Conservation (phyloP, 202 grass and related monocot species). For the Musa balbisiana region DNA sequence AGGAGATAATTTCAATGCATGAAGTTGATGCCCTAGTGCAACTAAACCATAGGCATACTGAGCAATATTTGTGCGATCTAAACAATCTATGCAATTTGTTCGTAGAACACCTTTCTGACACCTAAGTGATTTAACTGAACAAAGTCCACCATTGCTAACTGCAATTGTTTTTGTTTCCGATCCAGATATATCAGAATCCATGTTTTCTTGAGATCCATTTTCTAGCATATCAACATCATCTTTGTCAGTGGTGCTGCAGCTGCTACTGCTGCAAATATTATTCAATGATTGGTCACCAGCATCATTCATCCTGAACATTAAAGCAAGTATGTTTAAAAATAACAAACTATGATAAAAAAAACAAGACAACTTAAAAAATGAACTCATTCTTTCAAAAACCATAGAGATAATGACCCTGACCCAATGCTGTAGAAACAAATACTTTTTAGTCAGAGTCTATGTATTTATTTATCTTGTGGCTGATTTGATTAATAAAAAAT, state of each 20-base stretch:
- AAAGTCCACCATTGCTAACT: background rate
- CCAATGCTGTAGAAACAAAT: background rate
- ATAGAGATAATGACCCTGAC: too few relatives aligned
- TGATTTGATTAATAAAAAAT: too few relatives aligned
- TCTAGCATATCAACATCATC: slow-evolving; percentile 17
- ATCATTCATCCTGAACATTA: slow-evolving; percentile 1
- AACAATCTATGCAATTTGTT: slow-evolving; percentile 98
- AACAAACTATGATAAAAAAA: too few relatives aligned
- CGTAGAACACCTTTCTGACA: slow-evolving; percentile 85
- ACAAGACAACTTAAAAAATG: background rate
- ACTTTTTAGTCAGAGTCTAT: background rate
- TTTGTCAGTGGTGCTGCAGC: slow-evolving; percentile 9
- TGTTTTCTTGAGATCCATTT: slow-evolving; percentile 12
- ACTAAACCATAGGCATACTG: slow-evolving; percentile 88
- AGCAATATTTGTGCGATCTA: slow-evolving; percentile 97
- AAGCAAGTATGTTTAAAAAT: too few relatives aligned
- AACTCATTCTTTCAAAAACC: background rate
- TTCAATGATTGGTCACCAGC: background rate
- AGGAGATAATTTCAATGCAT: slow-evolving; percentile 47
- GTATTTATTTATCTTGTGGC: too few relatives aligned
- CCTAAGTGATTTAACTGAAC: slow-evolving; percentile 38
- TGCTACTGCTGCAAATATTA: background rate
- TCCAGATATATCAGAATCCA: background rate
- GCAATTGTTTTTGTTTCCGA: background rate
- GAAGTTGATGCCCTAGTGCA: slow-evolving; percentile 77